Percentiles rank a stretch among this genome's conserved stretches.
phyloP scores from a whole-genome alignment of 2,329 filamentous ascomycete genomes.

The Parastagonospora nodorum region DNA sequence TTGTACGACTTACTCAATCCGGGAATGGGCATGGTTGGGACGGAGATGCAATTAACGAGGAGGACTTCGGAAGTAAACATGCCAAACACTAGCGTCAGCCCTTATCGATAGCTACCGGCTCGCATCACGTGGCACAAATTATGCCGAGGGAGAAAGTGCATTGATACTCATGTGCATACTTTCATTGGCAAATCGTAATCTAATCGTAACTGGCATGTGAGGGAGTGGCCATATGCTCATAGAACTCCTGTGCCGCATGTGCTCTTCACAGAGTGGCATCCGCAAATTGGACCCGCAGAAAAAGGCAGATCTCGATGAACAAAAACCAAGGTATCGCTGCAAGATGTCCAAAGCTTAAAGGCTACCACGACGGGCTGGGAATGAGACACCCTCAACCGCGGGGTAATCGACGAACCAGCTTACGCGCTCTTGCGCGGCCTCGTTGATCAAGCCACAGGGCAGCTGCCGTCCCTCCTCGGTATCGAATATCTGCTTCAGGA shows the following conservation, averaged over 20 bases:
- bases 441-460: conserved; percentile 88
- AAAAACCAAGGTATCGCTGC: not conserved
- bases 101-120: conserved; percentile 10
- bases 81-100: conserved; percentile 2
- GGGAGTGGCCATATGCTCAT: not conserved
- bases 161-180: no score
- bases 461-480: conserved; percentile 71
- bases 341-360: conserved; percentile 48
- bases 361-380: conserved; percentile 72
- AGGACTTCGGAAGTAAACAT: not conserved
- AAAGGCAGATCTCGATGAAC: no score
- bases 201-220: not conserved
- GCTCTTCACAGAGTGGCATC: not conserved
- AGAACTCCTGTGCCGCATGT: no score
- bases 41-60: not conserved
- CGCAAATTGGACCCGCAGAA: not conserved
- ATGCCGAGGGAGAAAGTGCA: no score
- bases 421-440: conserved; percentile 79
- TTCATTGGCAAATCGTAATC: not conserved
- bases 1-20: conserved; percentile 25
- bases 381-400: conserved; percentile 83
- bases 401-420: conserved; percentile 93
- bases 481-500: conserved; percentile 92
- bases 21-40: conserved; percentile 24
- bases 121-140: not conserved